Evolutionary conservation across 768 basidiomycete species (phyloP), one percentile per base, ranked within the genome.

Genomic region (Peribolospora baueri): DNA sequence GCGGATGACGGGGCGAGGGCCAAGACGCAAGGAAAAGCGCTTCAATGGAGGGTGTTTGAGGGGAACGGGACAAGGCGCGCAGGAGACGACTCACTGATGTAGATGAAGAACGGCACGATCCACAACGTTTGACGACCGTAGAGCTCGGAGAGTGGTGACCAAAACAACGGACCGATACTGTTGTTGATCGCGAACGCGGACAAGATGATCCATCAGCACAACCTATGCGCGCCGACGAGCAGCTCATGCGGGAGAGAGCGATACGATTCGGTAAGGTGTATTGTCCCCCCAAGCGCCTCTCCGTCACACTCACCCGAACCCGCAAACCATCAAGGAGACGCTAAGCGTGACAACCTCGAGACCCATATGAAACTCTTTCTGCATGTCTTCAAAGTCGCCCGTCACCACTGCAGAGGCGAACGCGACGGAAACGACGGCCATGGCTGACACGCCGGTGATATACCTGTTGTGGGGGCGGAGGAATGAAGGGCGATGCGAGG

Each of bases 81-180:
- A 45, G 43, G 43, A 45, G 43, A 7, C 13, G 8, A 45, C 43
- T 7, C 43, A 45, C 43, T 59, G 39, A 64, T 62, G 59, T 65
- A 68, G 51, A 65, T 54, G 43, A 57, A 52, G 48, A 67, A 63
- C 39, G 61, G 56, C 52, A 64, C 41, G 13, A 61, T 52, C 59
- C 59, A 63, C 52, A 63, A 57, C 2, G 60, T 57, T 37, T 61
- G 56, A 11, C 65, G 57, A 3, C 67, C 67, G 39, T 58, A 54
- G 14, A 65, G 46, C 39, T 54, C 53, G 10, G 42, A 43, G 5
- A 54, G 49, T 7, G 48, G 7, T 13, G 40, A 7, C 10, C 39
- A 54, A 2, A 54, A 46, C 5, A 54, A 46, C 39, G 53, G 53
- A 9, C 53, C 53, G 25, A 47, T 54, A 42, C 60, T 59, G 38